A percentile compares a stretch with the other conserved stretches of the same genome.
Conservation (phyloP, 768 basidiomycete genomes). For the Pleurotus ostreatus region DNA sequence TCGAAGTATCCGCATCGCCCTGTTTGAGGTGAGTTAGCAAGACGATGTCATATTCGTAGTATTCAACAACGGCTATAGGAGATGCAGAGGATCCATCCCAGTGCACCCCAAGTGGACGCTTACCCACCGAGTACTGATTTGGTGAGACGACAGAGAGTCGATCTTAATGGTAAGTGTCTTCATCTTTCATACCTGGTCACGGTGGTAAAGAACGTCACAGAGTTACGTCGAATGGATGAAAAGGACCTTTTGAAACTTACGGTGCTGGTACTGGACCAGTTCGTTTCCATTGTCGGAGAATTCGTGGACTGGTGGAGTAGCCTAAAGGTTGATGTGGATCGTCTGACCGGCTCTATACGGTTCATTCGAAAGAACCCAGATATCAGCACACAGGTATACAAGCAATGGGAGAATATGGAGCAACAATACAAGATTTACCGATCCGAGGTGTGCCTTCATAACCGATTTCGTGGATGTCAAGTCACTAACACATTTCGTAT, state of each 20-base stretch:
- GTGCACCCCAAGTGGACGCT: not conserved
- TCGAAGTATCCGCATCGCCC: not conserved
- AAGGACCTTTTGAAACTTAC: not conserved
- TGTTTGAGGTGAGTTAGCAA: not conserved
- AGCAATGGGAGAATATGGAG: conserved; percentile 1
- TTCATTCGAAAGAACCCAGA: conserved; percentile 1
- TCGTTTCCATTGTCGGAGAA: not conserved
- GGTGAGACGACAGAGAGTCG: too few relatives aligned
- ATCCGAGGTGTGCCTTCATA: not conserved
- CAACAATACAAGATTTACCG: not conserved
- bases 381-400: not conserved
- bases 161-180: too few relatives aligned
- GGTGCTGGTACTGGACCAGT: not conserved
- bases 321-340: conserved; percentile 2
- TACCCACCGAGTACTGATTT: too few relatives aligned
- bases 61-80: not conserved
- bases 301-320: conserved; percentile 3
- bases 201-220: not conserved
- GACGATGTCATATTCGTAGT: not conserved
- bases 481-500: too few relatives aligned
- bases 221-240: not conserved
- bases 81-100: not conserved
- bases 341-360: not conserved
- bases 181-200: not conserved
- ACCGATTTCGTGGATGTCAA: too few relatives aligned